phyloP scores from a whole-genome alignment of 2,329 filamentous ascomycete species.

The Calonectria leucothoes region DNA sequence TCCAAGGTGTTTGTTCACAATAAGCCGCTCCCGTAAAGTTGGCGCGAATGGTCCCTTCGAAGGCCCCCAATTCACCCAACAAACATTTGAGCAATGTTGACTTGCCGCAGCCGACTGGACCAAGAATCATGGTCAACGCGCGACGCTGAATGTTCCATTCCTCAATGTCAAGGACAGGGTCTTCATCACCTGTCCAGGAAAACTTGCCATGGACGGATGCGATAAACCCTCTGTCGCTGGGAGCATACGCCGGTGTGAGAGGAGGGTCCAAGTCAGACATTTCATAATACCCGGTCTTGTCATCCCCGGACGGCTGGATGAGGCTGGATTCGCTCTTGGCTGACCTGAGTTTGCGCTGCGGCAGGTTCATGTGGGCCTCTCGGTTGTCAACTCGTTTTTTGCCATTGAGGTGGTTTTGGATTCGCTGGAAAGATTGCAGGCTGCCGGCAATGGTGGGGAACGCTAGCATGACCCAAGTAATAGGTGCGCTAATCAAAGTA shows the following conservation, averaged over 20 bases:
- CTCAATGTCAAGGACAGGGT: constrained; percentile 11
- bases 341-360: not conserved
- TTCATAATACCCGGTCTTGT: constrained; percentile 2
- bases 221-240: not conserved
- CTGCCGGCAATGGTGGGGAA: constrained; percentile 32
- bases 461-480: constrained; percentile 33
- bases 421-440: constrained; percentile 38
- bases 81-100: constrained; percentile 52
- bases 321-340: constrained; percentile 2
- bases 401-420: constrained; percentile 40
- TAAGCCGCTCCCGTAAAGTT: constrained; percentile 48
- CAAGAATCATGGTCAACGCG: constrained; percentile 51
- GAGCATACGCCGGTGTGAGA: not conserved
- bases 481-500: constrained; percentile 34
- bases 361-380: not conserved
- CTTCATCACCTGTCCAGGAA: not conserved
- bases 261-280: constrained; percentile 10
- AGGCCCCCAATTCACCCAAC: constrained; percentile 48
- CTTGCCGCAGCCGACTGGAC: constrained; percentile 58
- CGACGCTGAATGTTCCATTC: constrained; percentile 14
- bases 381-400: constrained; percentile 31
- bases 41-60: constrained; percentile 42
- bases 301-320: not conserved
- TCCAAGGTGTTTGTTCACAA: constrained; percentile 58
- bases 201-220: constrained; percentile 6